phyloP scores from a whole-genome alignment of 1,284 basidiomycete genomes.

The Tylopilus sp. region DNA sequence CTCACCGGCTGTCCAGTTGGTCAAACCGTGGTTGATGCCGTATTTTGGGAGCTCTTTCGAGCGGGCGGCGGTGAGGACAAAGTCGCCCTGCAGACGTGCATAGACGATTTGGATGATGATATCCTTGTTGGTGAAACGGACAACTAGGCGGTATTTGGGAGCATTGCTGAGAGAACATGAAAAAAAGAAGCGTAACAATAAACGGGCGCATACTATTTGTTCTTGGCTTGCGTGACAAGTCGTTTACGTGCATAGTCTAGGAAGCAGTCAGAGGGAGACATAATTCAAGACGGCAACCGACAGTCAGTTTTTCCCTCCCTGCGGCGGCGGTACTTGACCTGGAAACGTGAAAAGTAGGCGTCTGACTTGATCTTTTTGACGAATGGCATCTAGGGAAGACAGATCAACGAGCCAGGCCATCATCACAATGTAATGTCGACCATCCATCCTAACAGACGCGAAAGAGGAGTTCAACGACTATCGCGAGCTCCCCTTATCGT shows the following conservation, averaged over 20 bases:
- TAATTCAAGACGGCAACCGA: conserved; percentile 36
- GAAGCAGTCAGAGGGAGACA: conserved; percentile 14
- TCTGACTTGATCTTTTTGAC: conserved; percentile 84
- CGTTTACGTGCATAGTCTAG: conserved; percentile 95
- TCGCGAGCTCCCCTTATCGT: not conserved
- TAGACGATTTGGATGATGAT: conserved; percentile 93
- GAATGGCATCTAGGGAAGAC: conserved; percentile 68
- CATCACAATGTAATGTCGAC: conserved; percentile 20
- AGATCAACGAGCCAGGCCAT: conserved; percentile 18
- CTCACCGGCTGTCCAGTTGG: conserved; percentile 94
- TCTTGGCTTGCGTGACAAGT: conserved; percentile 96
- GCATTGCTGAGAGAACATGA: conserved; percentile 60
- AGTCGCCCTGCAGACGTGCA: conserved; percentile 96
- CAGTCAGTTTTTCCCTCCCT: conserved; percentile 99
- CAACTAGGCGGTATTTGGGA: conserved; percentile 97
- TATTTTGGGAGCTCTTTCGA: conserved; percentile 93
- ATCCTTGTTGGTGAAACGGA: conserved; percentile 94
- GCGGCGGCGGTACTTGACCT: conserved; percentile 93
- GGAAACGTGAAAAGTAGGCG: conserved; percentile 97
- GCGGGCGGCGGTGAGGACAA: conserved; percentile 81
- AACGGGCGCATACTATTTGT: conserved; percentile 80
- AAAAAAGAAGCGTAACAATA: not conserved
- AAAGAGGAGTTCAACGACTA: not conserved
- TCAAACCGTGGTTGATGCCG: conserved; percentile 97
- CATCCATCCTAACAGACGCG: conserved; percentile 28